phyloP scores from a whole-genome alignment of 2,329 filamentous ascomycete genomes.

The Diplodia mutila region DNA sequence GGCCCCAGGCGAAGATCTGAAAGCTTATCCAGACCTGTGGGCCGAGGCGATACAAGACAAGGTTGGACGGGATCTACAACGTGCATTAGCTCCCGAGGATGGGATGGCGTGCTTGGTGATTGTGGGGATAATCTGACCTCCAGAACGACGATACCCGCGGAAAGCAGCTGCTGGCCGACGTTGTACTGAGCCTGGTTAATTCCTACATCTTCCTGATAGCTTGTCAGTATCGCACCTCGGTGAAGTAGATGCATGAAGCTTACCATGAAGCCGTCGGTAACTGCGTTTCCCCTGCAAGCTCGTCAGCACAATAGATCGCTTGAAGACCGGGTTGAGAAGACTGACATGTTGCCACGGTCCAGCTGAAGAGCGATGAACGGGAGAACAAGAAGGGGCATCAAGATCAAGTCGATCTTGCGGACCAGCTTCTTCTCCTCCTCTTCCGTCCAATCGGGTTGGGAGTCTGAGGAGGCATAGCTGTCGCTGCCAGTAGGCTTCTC shows the following conservation, averaged over 20 bases:
- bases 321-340: too few species aligned
- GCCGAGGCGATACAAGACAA: slow-evolving; percentile 39
- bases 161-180: slow-evolving; percentile 40
- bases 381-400: slow-evolving; percentile 39
- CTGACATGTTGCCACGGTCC: slow-evolving; percentile 36
- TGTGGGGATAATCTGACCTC: slow-evolving; percentile 28
- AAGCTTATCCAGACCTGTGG: slow-evolving; percentile 45
- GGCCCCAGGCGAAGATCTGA: slow-evolving; percentile 45
- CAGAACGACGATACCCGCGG: slow-evolving; percentile 39
- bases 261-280: slow-evolving; percentile 37
- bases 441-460: slow-evolving; percentile 29
- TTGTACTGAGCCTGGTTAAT: slow-evolving; percentile 41
- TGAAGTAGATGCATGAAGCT: not conserved
- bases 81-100: slow-evolving; percentile 15
- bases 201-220: slow-evolving; percentile 32
- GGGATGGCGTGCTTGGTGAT: not conserved
- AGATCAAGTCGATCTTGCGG: slow-evolving; percentile 37
- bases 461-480: slow-evolving; percentile 4
- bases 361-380: slow-evolving; percentile 41
- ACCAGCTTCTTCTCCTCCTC: slow-evolving; percentile 37
- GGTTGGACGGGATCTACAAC: slow-evolving; percentile 9
- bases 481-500: slow-evolving; percentile 3
- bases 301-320: not conserved
- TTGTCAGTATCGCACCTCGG: not conserved
- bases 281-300: slow-evolving; percentile 28